phyloP scores from a whole-genome alignment of 1,284 basidiomycete genomes.

The Microbotryomycetes sp. region DNA sequence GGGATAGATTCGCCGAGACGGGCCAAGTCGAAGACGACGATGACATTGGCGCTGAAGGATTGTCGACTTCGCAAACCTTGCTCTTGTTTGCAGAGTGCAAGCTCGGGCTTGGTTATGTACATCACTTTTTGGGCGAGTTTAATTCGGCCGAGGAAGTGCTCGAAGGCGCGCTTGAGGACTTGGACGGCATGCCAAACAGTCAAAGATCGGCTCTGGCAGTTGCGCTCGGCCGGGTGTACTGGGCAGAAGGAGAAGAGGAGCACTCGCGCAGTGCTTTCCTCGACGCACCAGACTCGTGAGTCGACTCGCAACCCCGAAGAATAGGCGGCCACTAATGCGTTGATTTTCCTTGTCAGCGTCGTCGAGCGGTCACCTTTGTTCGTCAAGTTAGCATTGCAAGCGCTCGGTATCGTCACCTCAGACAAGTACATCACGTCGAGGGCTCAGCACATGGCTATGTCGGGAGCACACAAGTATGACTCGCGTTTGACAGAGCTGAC shows the following conservation, averaged over 20 bases:
- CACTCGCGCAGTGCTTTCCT: constrained; percentile 7
- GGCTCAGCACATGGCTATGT: background rate
- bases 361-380: constrained; percentile 15
- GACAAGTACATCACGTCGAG: constrained; percentile 8
- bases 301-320: too few relatives aligned
- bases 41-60: background rate
- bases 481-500: background rate
- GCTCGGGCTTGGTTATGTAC: constrained; percentile 19
- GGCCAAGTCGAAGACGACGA: background rate
- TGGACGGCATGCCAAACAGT: constrained; percentile 6
- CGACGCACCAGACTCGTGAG: constrained; percentile 22
- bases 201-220: constrained; percentile 6
- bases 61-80: constrained; percentile 10
- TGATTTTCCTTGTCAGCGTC: background rate
- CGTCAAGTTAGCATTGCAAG: constrained; percentile 17
- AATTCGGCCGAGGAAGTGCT: constrained; percentile 10
- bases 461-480: constrained; percentile 18
- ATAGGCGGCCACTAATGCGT: too few relatives aligned
- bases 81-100: constrained; percentile 20
- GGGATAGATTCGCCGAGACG: background rate
- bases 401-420: constrained; percentile 17
- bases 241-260: constrained; percentile 22
- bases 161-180: constrained; percentile 21
- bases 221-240: constrained; percentile 7
- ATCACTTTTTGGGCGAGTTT: constrained; percentile 13